phyloP scores from a whole-genome alignment of 495 filamentous ascomycete species.

The Aspergillus hancockii region DNA sequence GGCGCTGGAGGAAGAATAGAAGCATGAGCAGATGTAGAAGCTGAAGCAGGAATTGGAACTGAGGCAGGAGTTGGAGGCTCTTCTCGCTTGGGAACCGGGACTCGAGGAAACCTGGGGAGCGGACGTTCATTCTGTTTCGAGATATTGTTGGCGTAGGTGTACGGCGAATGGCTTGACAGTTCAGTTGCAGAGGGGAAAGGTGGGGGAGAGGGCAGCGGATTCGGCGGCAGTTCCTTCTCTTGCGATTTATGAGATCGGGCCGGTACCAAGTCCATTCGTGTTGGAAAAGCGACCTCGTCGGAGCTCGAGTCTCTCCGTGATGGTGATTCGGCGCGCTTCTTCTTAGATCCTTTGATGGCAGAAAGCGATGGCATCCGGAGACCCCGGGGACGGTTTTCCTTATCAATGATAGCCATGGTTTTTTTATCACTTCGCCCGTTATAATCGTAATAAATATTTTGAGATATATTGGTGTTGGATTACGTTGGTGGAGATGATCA shows the following conservation, averaged over 20 bases:
- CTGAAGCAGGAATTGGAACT: conserved; percentile 4
- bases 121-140: not conserved
- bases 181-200: conserved; percentile 12
- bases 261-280: conserved; percentile 17
- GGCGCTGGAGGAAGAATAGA: no score
- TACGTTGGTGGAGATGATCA: not conserved
- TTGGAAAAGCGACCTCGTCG: conserved; percentile 14
- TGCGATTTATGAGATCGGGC: conserved; percentile 18
- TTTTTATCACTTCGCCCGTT: not conserved
- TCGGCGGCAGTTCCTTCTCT: conserved; percentile 37
- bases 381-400: conserved; percentile 41
- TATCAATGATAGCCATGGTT: conserved; percentile 42
- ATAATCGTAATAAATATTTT: not conserved
- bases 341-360: conserved; percentile 30
- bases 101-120: conserved; percentile 9
- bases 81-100: conserved; percentile 1
- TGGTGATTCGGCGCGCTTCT: conserved; percentile 18
- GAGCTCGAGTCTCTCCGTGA: conserved; percentile 11
- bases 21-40: conserved; percentile 1
- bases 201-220: conserved; percentile 23
- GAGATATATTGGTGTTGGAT: not conserved
- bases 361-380: conserved; percentile 42
- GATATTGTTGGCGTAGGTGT: conserved; percentile 7
- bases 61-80: not conserved
- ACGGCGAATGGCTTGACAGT: conserved; percentile 8